Base-by-base conservation (phyloP, 495 filamentous ascomycete genomes). In the Xylaria nigripes region DNA sequence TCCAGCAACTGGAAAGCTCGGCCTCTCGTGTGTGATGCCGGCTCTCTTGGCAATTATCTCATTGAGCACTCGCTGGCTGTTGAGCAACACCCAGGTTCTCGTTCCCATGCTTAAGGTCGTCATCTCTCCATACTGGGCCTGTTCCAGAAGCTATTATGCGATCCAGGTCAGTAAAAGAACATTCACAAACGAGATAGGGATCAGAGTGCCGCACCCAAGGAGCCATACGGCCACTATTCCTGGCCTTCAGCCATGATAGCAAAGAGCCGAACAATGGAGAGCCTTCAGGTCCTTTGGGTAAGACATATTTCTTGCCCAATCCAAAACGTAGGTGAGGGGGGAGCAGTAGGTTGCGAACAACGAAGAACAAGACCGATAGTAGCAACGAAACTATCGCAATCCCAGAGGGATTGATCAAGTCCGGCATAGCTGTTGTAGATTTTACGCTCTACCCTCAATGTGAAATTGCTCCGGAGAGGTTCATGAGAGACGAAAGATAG, bases 61-160 rank as follows among this genome's bases (percentile, higher is more conserved):
- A 6, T 55, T 42, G 27, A 70, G 65, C 0, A 70, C 66, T 4
- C 68, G 65, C 9, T 58, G 52, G 10, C 47, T 60, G 54, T 74
- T 74, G 0, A 74, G 62, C 0, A 71, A 16, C 13, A 74, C 56
- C 69, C 66, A 70, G 3, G 68, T 70, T 38, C 62, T 64, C 9
- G 66, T 66, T 3, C 69, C 69, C 24, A 72, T 55, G 32, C 61
- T 62, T 0, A 72, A 27, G 0, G 70, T 72, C 3, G 64, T 63
- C 65, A 72, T 67, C 29, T 70, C 69, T 7, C 70, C 70, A 57
- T 71, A 68, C 23, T 34, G 30, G 9, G 18, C 36, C 45, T 43
- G 48, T 42, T 55, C 25, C 12, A 15, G 50, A 10, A 45, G 38
- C 32, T 52, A 34, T 21, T 13, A 22, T n/a, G n/a, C n/a, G n/a